Evolutionary conservation across 2,329 filamentous ascomycete species (phyloP).

Genomic region (Ceratocystis colombiana): DNA sequence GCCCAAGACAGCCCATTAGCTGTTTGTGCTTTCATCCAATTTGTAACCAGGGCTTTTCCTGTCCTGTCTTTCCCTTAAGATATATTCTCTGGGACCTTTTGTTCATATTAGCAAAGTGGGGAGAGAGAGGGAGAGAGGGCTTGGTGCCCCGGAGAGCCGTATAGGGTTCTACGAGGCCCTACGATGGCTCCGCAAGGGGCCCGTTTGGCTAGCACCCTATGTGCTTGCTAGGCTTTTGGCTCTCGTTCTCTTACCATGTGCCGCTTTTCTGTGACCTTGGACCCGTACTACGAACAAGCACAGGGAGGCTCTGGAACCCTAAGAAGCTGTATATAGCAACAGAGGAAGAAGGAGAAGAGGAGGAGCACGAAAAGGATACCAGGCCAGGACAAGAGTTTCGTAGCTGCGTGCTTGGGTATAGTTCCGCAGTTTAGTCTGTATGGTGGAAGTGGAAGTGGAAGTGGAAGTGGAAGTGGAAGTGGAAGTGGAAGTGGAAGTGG

Average conservation of each 20-base stretch:
- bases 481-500: too few species aligned
- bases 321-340: too few species aligned
- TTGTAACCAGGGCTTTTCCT: not conserved
- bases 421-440: too few species aligned
- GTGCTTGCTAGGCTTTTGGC: not conserved
- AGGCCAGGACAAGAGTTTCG: too few species aligned
- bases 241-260: constrained; percentile 10
- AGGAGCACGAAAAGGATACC: too few species aligned
- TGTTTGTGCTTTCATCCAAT: not conserved
- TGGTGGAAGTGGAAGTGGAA: too few species aligned
- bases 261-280: constrained; percentile 12
- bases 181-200: not conserved
- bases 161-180: not conserved
- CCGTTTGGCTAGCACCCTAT: not conserved
- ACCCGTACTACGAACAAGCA: not conserved
- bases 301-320: not conserved
- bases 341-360: too few species aligned
- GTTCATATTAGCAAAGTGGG: not conserved
- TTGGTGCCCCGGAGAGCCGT: too few species aligned
- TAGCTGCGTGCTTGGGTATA: too few species aligned
- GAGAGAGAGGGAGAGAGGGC: too few species aligned
- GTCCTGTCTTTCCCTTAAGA: not conserved
- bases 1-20: not conserved
- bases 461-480: too few species aligned
- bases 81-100: not conserved